These are phyloP conservation scores for bread wheat (Triticum aestivum) DNA, from an alignment of 176 grass and related monocot genomes.

Conservation along the genomic window DNA sequence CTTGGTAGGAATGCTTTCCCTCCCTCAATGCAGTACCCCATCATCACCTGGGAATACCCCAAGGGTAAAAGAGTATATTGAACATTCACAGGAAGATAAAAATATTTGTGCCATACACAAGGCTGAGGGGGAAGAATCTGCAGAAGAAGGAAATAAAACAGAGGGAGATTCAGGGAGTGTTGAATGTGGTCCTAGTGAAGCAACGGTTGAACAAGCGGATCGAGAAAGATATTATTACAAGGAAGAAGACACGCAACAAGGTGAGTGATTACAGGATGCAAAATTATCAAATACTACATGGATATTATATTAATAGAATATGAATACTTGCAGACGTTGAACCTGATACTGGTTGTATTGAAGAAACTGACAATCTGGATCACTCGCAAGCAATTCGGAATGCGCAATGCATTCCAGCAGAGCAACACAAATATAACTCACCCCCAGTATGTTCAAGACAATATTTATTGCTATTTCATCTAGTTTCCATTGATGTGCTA, in stretches of 20 bases:
- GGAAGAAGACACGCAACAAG: constrained; percentile 20
- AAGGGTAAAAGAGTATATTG: constrained; percentile 23
- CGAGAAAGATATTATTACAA: constrained; percentile 21
- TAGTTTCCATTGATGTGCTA: background rate
- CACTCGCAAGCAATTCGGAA: background rate
- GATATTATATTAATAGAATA: background rate
- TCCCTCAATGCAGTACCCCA: constrained; percentile 35
- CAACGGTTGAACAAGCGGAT: constrained; percentile 15
- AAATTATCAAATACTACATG: background rate
- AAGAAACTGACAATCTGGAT: constrained; percentile 23
- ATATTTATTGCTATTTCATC: background rate
- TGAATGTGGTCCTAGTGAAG: constrained; percentile 19
- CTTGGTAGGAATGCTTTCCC: constrained; percentile 68
- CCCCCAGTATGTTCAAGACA: constrained; percentile 16
- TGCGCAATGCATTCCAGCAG: background rate
- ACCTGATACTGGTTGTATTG: background rate
- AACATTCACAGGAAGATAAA: constrained; percentile 38
- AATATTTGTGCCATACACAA: constrained; percentile 18
- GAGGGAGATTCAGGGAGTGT: background rate
- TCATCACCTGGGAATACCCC: constrained; percentile 41
- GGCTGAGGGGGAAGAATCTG: constrained; percentile 20
- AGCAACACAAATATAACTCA: constrained; percentile 23
- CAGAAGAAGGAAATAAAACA: constrained; percentile 12
- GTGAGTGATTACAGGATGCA: constrained; percentile 28
- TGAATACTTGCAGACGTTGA: constrained; percentile 29